Conservation (phyloP, 768 basidiomycete species). For the Lactarius trivialis region DNA sequence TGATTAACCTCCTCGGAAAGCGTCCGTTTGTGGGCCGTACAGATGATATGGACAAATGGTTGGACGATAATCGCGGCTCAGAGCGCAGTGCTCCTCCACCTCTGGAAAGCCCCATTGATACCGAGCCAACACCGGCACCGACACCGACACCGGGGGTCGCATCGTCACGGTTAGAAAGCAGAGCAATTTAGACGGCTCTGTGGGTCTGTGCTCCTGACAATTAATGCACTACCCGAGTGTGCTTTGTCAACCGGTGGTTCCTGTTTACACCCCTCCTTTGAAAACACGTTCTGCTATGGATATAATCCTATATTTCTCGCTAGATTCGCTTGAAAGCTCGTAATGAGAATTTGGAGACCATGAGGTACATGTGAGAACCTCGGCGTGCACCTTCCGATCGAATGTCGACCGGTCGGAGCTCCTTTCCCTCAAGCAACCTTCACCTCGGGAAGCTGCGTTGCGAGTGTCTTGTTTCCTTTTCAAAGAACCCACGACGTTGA, state of each 20-base stretch:
- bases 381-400: conserved; percentile 36
- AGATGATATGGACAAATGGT: conserved; percentile 97
- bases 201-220: conserved; percentile 1
- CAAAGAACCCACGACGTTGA: too few species aligned
- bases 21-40: conserved; percentile 70
- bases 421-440: not conserved
- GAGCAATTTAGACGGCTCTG: conserved; percentile 6
- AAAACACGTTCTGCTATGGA: not conserved
- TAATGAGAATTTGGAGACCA: conserved; percentile 26
- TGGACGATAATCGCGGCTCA: conserved; percentile 66
- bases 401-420: not conserved
- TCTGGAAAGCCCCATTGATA: conserved; percentile 36
- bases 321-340: not conserved
- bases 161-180: conserved; percentile 36
- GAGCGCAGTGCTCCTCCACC: conserved; percentile 63
- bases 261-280: conserved; percentile 3
- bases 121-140: conserved; percentile 34
- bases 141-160: conserved; percentile 48
- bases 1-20: conserved; percentile 76
- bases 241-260: conserved; percentile 8
- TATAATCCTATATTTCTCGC: not conserved
- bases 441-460: too few species aligned
- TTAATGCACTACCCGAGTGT: conserved; percentile 1
- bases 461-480: too few species aligned
- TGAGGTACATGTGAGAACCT: conserved; percentile 43